Conservation (phyloP, 2,329 filamentous ascomycete species). For the Colletotrichum falcatum region DNA sequence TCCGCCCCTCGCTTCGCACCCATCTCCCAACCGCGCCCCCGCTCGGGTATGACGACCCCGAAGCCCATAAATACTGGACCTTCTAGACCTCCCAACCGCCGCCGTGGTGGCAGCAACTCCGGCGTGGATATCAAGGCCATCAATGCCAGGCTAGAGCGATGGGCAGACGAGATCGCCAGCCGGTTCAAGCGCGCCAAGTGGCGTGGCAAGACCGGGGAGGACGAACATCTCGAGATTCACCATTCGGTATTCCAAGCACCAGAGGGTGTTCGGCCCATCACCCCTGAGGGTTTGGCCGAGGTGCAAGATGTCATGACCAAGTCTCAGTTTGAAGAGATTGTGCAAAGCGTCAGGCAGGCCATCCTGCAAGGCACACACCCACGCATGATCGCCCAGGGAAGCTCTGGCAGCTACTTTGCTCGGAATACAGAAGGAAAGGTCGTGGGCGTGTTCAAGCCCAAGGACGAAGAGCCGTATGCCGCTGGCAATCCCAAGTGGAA, state of each 20-base stretch:
- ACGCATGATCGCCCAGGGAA: conserved; percentile 95
- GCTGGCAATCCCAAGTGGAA: conserved; percentile 99
- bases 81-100: conserved; percentile 56
- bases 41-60: conserved; percentile 70
- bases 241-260: conserved; percentile 97
- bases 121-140: conserved; percentile 98
- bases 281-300: conserved; percentile 78
- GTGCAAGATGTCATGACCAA: conserved; percentile 77
- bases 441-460: conserved; percentile 98
- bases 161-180: conserved; percentile 97
- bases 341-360: conserved; percentile 89
- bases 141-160: conserved; percentile 92
- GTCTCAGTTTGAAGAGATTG: conserved; percentile 85
- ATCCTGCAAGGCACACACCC: conserved; percentile 94
- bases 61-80: conserved; percentile 54
- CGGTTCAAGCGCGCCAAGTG: conserved; percentile 91
- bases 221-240: conserved; percentile 93
- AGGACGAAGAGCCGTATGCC: conserved; percentile 98
- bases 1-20: conserved; percentile 74
- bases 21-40: conserved; percentile 70
- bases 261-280: conserved; percentile 85
- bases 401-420: conserved; percentile 98
- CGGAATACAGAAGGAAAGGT: conserved; percentile 92
- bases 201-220: conserved; percentile 79
- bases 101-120: conserved; percentile 75